A percentile compares a stretch with the other conserved stretches of the same genome.
Evolutionary conservation across 768 basidiomycete species (phyloP).

Genomic region (Pleurotus sapidus): DNA sequence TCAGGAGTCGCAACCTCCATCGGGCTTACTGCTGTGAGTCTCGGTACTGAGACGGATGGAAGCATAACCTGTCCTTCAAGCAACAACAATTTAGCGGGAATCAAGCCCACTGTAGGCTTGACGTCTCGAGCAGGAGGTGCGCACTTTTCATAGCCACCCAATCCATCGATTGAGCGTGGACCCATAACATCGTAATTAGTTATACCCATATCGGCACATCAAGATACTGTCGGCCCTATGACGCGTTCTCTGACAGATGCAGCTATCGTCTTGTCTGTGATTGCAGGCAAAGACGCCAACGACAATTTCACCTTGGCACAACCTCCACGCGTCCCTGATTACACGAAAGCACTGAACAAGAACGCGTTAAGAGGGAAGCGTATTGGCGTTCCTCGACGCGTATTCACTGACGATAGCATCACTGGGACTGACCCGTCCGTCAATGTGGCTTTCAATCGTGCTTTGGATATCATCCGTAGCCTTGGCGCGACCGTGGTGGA

Average conservation of each 20-base stretch:
- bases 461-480: constrained; percentile 29
- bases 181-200: constrained; percentile 26
- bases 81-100: constrained; percentile 53
- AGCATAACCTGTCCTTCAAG: constrained; percentile 52
- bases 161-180: not conserved
- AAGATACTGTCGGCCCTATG: constrained; percentile 61
- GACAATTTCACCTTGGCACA: constrained; percentile 55
- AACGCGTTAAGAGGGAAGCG: constrained; percentile 48
- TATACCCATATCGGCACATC: constrained; percentile 54
- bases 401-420: constrained; percentile 31
- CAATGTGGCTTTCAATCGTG: constrained; percentile 36
- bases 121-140: constrained; percentile 58
- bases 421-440: constrained; percentile 32
- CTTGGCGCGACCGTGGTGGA: constrained; percentile 56
- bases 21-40: constrained; percentile 43
- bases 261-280: constrained; percentile 50
- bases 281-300: constrained; percentile 52
- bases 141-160: not conserved
- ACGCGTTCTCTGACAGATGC: constrained; percentile 51
- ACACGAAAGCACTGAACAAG: constrained; percentile 45
- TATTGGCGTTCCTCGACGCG: constrained; percentile 49
- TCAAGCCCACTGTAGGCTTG: constrained; percentile 59
- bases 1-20: constrained; percentile 53
- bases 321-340: constrained; percentile 52
- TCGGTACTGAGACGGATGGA: constrained; percentile 53